Conservation (phyloP, 2,329 filamentous ascomycete genomes). For the Fusarium nurragi region DNA sequence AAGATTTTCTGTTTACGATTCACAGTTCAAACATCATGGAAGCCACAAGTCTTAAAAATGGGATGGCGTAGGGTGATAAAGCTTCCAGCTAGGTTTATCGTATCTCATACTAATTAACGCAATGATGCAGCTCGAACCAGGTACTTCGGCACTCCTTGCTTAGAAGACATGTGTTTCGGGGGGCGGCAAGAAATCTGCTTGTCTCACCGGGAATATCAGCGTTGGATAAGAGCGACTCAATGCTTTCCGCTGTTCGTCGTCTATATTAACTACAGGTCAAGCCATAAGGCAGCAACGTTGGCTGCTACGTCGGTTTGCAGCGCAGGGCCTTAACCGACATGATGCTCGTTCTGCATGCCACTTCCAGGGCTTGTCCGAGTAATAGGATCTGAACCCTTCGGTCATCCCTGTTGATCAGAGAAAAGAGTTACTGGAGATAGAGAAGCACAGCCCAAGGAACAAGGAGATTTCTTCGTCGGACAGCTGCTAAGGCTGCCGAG, state of each 20-base stretch:
- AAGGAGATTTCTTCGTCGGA: background rate
- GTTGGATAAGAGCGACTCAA: background rate
- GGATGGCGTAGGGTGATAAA: conserved; percentile 8
- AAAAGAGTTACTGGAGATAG: background rate
- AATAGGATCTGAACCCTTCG: background rate
- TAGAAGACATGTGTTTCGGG: background rate
- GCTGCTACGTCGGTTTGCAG: background rate
- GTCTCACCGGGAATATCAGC: background rate
- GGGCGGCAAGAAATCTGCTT: background rate
- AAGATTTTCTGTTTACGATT: background rate
- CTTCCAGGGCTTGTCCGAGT: background rate
- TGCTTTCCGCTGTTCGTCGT: background rate
- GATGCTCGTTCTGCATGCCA: background rate
- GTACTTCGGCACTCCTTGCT: background rate
- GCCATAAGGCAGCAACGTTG: background rate
- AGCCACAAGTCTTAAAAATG: background rate
- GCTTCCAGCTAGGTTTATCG: background rate
- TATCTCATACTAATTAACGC: background rate
- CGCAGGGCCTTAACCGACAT: background rate
- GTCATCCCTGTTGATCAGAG: background rate
- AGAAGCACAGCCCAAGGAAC: background rate
- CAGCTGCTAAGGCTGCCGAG: background rate
- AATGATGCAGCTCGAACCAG: background rate
- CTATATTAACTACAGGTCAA: no score
- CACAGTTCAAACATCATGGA: background rate